Evolutionary conservation across 2,329 filamentous ascomycete genomes (phyloP).

Genomic region (Neonectria sp.): DNA sequence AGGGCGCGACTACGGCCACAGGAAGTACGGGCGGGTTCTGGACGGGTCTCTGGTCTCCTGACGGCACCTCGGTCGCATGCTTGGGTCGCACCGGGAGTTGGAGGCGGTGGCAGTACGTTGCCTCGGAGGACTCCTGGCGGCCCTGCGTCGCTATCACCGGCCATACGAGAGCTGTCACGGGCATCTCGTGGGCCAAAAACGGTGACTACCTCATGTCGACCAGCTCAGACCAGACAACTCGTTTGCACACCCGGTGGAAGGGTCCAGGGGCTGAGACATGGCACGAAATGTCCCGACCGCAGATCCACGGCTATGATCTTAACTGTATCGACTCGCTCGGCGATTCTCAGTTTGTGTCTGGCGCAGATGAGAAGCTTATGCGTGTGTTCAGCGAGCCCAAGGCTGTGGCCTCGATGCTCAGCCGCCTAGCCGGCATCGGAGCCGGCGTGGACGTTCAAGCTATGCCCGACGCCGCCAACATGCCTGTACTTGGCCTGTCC

Average conservation of each 20-base stretch:
- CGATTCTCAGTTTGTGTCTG: constrained; percentile 86
- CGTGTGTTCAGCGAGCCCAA: constrained; percentile 94
- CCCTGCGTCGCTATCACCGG: constrained; percentile 85
- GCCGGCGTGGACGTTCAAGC: constrained; percentile 54
- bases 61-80: constrained; percentile 81
- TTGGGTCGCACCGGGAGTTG: constrained; percentile 94
- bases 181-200: constrained; percentile 85
- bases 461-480: constrained; percentile 91
- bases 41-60: constrained; percentile 92
- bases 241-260: constrained; percentile 87
- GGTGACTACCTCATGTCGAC: constrained; percentile 92
- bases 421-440: constrained; percentile 75
- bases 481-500: constrained; percentile 93
- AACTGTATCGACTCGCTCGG: constrained; percentile 91
- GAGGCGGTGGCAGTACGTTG: constrained; percentile 84
- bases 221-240: constrained; percentile 91
- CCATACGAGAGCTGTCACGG: constrained; percentile 86
- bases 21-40: constrained; percentile 97
- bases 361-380: constrained; percentile 97
- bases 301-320: constrained; percentile 98
- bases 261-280: constrained; percentile 71
- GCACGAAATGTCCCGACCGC: constrained; percentile 96
- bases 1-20: constrained; percentile 96
- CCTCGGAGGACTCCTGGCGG: constrained; percentile 77
- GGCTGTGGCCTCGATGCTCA: constrained; percentile 82